Percentiles rank a stretch among this genome's conserved stretches.
These are phyloP conservation scores for Cyathus olla DNA, from an alignment of 1,284 basidiomycete species.

Conservation along the genomic window DNA sequence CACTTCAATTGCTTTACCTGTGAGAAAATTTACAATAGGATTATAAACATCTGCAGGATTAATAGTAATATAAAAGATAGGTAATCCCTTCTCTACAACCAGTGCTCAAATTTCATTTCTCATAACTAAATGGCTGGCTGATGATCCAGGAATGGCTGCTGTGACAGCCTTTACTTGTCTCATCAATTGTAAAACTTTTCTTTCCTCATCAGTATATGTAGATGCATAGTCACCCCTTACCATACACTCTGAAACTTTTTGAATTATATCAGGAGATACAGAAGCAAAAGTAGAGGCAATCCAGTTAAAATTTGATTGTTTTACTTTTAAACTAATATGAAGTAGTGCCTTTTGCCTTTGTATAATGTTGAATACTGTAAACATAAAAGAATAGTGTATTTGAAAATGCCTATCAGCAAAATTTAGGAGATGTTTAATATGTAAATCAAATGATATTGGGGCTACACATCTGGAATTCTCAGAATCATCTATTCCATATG, in stretches of 20 bases:
- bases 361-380: constrained; percentile 49
- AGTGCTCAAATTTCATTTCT: constrained; percentile 48
- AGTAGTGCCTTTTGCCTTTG: constrained; percentile 37
- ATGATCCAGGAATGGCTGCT: constrained; percentile 36
- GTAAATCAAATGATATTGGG: constrained; percentile 30
- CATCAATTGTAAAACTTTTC: constrained; percentile 35
- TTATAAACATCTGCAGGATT: constrained; percentile 53
- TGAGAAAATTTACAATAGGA: constrained; percentile 44
- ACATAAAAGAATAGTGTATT: constrained; percentile 46
- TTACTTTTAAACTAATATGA: constrained; percentile 37
- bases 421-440: constrained; percentile 37
- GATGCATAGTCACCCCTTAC: constrained; percentile 19
- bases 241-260: constrained; percentile 24
- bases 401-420: constrained; percentile 45
- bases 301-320: constrained; percentile 18
- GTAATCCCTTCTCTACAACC: constrained; percentile 30
- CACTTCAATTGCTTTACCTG: constrained; percentile 43
- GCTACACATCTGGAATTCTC: constrained; percentile 27
- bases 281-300: constrained; percentile 27
- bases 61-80: constrained; percentile 49
- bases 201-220: constrained; percentile 31
- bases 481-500: constrained; percentile 49
- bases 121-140: constrained; percentile 32
- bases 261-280: constrained; percentile 22
- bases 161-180: constrained; percentile 43